Evolutionary conservation across 164 flowering plant genomes (phyloP).

Genomic region (Nymphaea colorata): DNA sequence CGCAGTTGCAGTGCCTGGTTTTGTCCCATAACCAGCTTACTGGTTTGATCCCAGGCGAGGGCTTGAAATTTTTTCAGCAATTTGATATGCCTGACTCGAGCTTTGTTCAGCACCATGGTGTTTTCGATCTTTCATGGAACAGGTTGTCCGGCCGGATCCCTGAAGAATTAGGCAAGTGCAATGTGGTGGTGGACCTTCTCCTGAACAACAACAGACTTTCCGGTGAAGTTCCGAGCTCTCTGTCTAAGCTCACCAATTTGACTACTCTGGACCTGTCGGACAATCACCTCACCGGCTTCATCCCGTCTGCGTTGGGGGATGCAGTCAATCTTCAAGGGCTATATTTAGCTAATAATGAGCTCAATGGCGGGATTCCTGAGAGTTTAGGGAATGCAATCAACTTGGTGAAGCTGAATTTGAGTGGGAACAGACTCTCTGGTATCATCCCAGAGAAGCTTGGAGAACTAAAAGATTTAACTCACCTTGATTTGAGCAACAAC

Average conservation of each 20-base stretch:
- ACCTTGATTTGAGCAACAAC: conserved; percentile 63
- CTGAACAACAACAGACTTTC: conserved; percentile 50
- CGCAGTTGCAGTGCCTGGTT: conserved; percentile 59
- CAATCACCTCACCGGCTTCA: conserved; percentile 36
- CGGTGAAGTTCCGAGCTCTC: conserved; percentile 50
- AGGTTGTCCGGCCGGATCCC: conserved; percentile 52
- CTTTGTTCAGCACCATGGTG: conserved; percentile 65
- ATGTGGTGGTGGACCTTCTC: conserved; percentile 42
- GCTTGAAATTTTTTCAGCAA: conserved; percentile 39
- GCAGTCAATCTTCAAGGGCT: conserved; percentile 50
- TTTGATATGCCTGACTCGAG: conserved; percentile 48
- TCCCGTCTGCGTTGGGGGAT: conserved; percentile 39
- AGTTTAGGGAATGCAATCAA: conserved; percentile 33
- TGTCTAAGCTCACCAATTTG: conserved; percentile 40
- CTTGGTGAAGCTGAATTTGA: conserved; percentile 65
- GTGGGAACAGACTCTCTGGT: conserved; percentile 48
- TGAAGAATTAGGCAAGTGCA: conserved; percentile 50
- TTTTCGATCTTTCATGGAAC: conserved; percentile 61
- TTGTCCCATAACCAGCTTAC: conserved; percentile 57
- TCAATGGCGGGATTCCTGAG: conserved; percentile 43
- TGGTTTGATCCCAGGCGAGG: conserved; percentile 43
- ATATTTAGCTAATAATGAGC: conserved; percentile 47
- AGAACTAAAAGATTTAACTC: conserved; percentile 46
- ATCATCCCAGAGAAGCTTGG: conserved; percentile 42
- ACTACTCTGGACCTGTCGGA: conserved; percentile 57